phyloP scores from a whole-genome alignment of 2,329 filamentous ascomycete genomes.

The Alternaria longipes region DNA sequence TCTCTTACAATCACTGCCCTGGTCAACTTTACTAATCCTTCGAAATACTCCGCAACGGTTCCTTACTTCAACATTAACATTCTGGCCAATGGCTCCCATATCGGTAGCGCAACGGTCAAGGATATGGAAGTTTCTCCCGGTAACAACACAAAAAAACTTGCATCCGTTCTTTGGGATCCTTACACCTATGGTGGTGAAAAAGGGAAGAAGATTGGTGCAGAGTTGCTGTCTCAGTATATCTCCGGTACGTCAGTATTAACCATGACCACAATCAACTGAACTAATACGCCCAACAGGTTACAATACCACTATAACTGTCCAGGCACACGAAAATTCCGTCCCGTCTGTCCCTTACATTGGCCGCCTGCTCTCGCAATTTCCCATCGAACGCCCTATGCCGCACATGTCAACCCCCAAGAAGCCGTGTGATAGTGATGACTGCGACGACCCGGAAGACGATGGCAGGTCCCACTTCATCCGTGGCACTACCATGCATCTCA shows the following conservation, averaged over 20 bases:
- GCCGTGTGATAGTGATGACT: constrained; percentile 47
- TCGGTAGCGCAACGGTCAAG: constrained; percentile 77
- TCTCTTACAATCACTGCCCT: constrained; percentile 75
- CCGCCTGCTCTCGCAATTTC: constrained; percentile 74
- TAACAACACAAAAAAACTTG: constrained; percentile 73
- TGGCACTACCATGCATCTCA: constrained; percentile 83
- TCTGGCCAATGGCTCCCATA: constrained; percentile 73
- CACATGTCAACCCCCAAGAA: constrained; percentile 66
- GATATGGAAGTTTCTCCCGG: constrained; percentile 73
- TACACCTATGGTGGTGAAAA: constrained; percentile 66
- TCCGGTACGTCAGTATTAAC: constrained; percentile 66
- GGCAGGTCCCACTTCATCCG: constrained; percentile 76
- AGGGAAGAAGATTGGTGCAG: constrained; percentile 70
- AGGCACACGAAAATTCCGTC: constrained; percentile 75
- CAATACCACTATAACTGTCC: constrained; percentile 82
- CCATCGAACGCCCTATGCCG: constrained; percentile 76
- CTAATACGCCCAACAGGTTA: constrained; percentile 59
- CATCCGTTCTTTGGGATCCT: constrained; percentile 80
- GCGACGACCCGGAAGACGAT: constrained; percentile 48
- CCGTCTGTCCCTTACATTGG: constrained; percentile 78
- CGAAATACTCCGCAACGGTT: constrained; percentile 82
- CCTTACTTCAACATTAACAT: constrained; percentile 83
- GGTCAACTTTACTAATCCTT: constrained; percentile 90
- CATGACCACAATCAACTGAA: constrained; percentile 7
- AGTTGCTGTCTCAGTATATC: constrained; percentile 84